These are phyloP conservation scores for Saxispiralis lemnorum DNA, from an alignment of 495 filamentous ascomycete genomes.

Conservation along the genomic window DNA sequence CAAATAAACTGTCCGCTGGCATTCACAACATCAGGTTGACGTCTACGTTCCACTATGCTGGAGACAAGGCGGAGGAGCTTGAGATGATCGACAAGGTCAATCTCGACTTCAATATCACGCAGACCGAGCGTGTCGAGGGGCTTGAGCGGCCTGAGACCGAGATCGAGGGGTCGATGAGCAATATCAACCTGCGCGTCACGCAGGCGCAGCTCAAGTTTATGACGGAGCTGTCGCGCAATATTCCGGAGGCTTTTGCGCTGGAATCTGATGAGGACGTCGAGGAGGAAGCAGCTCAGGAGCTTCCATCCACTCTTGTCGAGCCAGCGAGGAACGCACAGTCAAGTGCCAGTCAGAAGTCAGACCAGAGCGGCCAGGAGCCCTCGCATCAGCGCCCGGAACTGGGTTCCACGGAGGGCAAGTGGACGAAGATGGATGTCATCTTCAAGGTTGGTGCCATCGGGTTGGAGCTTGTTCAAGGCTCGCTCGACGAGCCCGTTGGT, in stretches of 20 bases:
- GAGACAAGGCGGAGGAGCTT: constrained; percentile 59
- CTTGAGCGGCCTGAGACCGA: constrained; percentile 77
- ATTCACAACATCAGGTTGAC: constrained; percentile 83
- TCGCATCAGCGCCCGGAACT: constrained; percentile 48
- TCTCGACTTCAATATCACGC: constrained; percentile 75
- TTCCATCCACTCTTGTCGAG: constrained; percentile 40
- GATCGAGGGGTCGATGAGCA: constrained; percentile 75
- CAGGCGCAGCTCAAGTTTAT: constrained; percentile 81
- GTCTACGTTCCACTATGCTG: constrained; percentile 69
- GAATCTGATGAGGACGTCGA: constrained; percentile 54
- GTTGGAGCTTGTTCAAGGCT: constrained; percentile 67
- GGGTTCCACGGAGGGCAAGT: constrained; percentile 43
- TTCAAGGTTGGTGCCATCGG: constrained; percentile 80
- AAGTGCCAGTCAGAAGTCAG: constrained; percentile 9
- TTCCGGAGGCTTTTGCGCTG: constrained; percentile 69
- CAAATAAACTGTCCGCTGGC: constrained; percentile 78
- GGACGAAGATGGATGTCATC: constrained; percentile 86
- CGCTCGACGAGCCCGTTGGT: constrained; percentile 56
- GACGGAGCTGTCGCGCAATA: constrained; percentile 63
- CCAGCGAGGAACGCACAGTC: constrained; percentile 26
- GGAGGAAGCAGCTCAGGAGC: constrained; percentile 42
- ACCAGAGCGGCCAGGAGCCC: constrained; percentile 23
- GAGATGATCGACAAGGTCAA: constrained; percentile 95
- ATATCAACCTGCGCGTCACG: constrained; percentile 76
- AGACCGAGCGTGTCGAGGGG: constrained; percentile 64